Base-by-base conservation (phyloP, 2,329 filamentous ascomycete genomes). In the Colletotrichum sp. region DNA sequence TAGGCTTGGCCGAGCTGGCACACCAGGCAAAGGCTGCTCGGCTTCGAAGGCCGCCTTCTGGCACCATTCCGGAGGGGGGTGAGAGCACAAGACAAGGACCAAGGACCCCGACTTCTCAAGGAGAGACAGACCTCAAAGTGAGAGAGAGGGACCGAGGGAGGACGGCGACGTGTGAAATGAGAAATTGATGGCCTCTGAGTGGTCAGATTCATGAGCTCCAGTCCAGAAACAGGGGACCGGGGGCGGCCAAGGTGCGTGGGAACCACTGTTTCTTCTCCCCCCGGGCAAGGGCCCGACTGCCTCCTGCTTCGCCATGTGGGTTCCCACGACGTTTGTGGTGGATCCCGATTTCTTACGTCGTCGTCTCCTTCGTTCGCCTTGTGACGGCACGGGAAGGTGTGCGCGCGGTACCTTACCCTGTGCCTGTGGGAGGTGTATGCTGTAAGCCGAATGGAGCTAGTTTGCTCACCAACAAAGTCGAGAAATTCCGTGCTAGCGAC, bases 181-280 rank as follows among this genome's bases (percentile, higher is more conserved):
- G 72, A 76, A 77, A 76, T 77, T 68, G 72, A 12, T n/a, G 49
- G 19, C 8, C 64, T 65, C 57, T 77, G 69, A 77, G 12, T 76
- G 76, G 76, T 12, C 72, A 68, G 64, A 73, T 59, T 44, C 55
- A 13, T 27, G 34, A 69, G 73, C 73, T 69, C 64, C 73, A 69
- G 73, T 68, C 27, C 32, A 16, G 27, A 65, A 64, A 52, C 68
- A 63, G 62, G 68, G 68, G 57, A 39, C 69, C 49, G 34, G 73
- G 69, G 70, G 27, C 9, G 69, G 22, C 63, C 34, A 22, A 49
- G 27, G 2, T 44, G 13, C 32, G 39, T 44, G 57, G 34, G 70
- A 30, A 22, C 70, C 73, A 64, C 70, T 52, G 44, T 52, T 76
- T 36, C 55, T 66, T 67, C 59, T 68, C 29, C 16, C 19, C 36